Percentiles rank a stretch among this genome's conserved stretches.
phyloP scores from a whole-genome alignment of 257 asterid genomes.

The Nicotiana otophora region DNA sequence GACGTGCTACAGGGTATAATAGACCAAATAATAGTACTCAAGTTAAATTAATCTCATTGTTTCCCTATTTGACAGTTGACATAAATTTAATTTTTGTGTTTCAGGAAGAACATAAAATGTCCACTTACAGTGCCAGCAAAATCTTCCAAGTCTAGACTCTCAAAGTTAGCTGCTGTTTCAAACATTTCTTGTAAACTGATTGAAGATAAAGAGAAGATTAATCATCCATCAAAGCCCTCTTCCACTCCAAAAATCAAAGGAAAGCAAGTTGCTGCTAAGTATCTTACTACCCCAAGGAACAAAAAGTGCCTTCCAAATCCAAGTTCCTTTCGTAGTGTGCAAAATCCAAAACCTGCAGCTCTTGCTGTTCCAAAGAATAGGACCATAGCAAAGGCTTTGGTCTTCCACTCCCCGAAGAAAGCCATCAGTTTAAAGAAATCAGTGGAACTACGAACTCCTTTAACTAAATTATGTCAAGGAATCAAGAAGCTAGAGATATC shows the following conservation, averaged over 20 bases:
- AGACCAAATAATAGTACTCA: neutral
- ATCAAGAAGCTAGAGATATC: slow-evolving; percentile 69
- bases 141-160: slow-evolving; percentile 54
- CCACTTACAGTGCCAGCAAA: slow-evolving; percentile 90
- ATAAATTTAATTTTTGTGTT: neutral
- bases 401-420: slow-evolving; percentile 69
- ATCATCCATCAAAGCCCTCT: slow-evolving; percentile 30
- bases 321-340: slow-evolving; percentile 63
- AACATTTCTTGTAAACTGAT: slow-evolving; percentile 46
- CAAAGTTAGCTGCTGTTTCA: slow-evolving; percentile 51
- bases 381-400: slow-evolving; percentile 56
- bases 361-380: slow-evolving; percentile 37
- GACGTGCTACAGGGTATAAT: slow-evolving; percentile 55
- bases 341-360: slow-evolving; percentile 41
- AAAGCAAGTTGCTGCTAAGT: slow-evolving; percentile 77
- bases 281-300: slow-evolving; percentile 87
- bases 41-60: neutral
- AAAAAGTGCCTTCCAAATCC: slow-evolving; percentile 36
- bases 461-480: slow-evolving; percentile 55
- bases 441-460: slow-evolving; percentile 47
- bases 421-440: slow-evolving; percentile 45
- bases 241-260: slow-evolving; percentile 60
- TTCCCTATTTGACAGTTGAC: neutral
- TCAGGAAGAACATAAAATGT: slow-evolving; percentile 63
- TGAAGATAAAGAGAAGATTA: slow-evolving; percentile 32